Evolutionary conservation across 2,329 filamentous ascomycete genomes (phyloP), one percentile per base, ranked within the genome.

Genomic region (Diaporthe sp.): DNA sequence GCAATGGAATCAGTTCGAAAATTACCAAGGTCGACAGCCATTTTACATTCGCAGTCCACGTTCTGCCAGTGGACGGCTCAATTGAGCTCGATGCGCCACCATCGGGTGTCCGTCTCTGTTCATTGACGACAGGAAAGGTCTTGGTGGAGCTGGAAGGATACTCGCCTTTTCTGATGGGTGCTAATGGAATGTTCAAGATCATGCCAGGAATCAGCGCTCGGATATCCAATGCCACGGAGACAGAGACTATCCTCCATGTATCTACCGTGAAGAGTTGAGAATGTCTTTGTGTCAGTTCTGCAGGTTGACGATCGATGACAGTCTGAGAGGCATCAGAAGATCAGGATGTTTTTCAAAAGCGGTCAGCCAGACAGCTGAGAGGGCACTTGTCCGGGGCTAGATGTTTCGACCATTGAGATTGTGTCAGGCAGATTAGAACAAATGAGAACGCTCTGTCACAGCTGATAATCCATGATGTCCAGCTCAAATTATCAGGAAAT

Each of bases 231-330:
- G 47, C 55, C 2, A 50, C 30, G 28, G 30, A 28, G 2, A 10
- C 50, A 1, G 57, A 73, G 38, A 47, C 71, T 19, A 30, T 73
- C 22, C 30, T 75, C 19, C 64, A 70, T 28, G n/a, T 75, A 28
- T 70, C 50, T 3, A 42, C 28, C 28, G n/a, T 75, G n/a, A 58
- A 42, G 15, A 40, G 13, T 47, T 33, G 19, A 42, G 42, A 17
- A 9, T 50, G 13, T 60, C 4, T 22, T 2, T 68, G 47, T 22
- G 9, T 22, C 22, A 12, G 13, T 19, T 3, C 13, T 17, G 13
- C 15, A n/a, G 17, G 30, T 13, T 17, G 13, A 12, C 25, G 42
- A 3, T 3, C 30, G 15, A 22, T 61, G n/a, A 52, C 15, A 4
- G 17, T 9, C 5, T 40, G 22, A 3, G 22, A 54, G 47, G 5